These are phyloP conservation scores for Platanthera guangdongensis DNA, from an alignment of 106 monocot genomes.

Conservation along the genomic window DNA sequence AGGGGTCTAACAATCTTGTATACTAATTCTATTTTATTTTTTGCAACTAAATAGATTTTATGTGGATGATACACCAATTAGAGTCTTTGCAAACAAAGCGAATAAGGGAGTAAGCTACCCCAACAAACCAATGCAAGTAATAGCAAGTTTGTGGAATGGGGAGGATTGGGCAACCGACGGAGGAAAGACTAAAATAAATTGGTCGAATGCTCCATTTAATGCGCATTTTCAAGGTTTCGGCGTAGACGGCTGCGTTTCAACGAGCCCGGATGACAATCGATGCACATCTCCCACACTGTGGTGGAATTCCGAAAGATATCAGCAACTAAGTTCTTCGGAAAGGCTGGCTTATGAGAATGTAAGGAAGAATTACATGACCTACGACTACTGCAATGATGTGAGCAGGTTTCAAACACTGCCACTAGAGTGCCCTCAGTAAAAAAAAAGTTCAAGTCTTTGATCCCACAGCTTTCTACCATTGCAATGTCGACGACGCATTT, in stretches of 20 bases:
- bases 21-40: neutral
- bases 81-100: slow-evolving; percentile 37
- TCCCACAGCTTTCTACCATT: neutral
- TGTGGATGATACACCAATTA: slow-evolving; percentile 50
- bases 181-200: slow-evolving; percentile 44
- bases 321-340: slow-evolving; percentile 24
- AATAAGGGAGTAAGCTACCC: slow-evolving; percentile 34
- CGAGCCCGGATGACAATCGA: neutral
- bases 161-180: slow-evolving; percentile 75
- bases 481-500: too few species aligned
- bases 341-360: slow-evolving; percentile 14
- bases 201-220: slow-evolving; percentile 44
- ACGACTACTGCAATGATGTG: slow-evolving; percentile 56
- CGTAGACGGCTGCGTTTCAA: slow-evolving; percentile 28
- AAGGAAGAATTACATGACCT: slow-evolving; percentile 26
- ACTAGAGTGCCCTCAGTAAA: slow-evolving; percentile 32
- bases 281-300: slow-evolving; percentile 23
- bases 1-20: neutral
- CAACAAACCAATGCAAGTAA: slow-evolving; percentile 40
- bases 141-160: slow-evolving; percentile 60
- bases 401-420: slow-evolving; percentile 19
- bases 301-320: slow-evolving; percentile 47
- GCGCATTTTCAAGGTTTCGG: slow-evolving; percentile 39
- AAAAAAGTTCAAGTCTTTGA: neutral
- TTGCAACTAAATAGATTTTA: slow-evolving; percentile 36